Conservation (phyloP, 108 stramenopile species). For the Nitzschia sp. region DNA sequence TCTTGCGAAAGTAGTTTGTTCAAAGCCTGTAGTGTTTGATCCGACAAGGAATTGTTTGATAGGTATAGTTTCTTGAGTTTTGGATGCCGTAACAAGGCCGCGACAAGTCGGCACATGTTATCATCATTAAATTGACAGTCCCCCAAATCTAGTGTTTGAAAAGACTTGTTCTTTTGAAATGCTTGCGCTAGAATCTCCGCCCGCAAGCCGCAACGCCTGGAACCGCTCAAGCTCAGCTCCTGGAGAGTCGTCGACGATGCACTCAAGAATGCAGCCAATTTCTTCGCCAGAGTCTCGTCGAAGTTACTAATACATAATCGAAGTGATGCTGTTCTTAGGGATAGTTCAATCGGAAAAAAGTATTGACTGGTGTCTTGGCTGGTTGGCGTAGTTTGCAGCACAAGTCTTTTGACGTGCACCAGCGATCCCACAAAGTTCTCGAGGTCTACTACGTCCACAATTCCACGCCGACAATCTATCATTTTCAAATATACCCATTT, state of each 20-base stretch:
- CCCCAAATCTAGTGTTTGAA: not conserved
- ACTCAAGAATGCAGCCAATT: not conserved
- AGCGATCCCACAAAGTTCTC: not conserved
- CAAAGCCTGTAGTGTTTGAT: not conserved
- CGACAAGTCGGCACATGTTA: not conserved
- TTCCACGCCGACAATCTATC: not conserved
- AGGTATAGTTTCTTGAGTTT: not conserved
- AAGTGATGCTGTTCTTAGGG: not conserved
- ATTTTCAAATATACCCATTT: not conserved
- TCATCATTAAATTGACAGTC: not conserved
- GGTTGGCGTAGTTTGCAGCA: not conserved
- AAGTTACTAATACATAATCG: constrained; percentile 1
- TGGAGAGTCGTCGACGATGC: not conserved
- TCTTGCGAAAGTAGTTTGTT: not conserved
- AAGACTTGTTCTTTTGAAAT: not conserved
- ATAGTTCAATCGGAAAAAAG: not conserved
- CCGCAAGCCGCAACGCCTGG: not conserved
- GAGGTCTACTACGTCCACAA: not conserved
- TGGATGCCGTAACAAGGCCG: not conserved
- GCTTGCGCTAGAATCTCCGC: not conserved
- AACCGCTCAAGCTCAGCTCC: constrained; percentile 1
- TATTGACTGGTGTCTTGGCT: not conserved
- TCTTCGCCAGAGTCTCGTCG: not conserved
- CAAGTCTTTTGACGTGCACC: not conserved
- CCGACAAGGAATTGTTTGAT: not conserved